phyloP scores from a whole-genome alignment of 1,284 basidiomycete species.

The Sanguinoderma infundibulare region DNA sequence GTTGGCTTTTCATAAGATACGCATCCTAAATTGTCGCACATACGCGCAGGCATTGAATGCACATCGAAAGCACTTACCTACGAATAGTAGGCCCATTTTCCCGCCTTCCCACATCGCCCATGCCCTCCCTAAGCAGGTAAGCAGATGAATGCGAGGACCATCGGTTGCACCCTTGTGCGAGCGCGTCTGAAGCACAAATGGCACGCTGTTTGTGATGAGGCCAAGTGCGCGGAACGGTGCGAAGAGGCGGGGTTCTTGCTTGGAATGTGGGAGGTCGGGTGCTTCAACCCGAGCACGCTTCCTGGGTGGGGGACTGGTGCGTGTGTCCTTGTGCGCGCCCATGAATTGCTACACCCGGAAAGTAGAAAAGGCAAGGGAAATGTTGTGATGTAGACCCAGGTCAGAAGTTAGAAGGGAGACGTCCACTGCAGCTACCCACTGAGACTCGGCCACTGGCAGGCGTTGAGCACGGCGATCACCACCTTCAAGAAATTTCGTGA shows the following conservation, averaged over 20 bases:
- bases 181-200: slow-evolving; percentile 88
- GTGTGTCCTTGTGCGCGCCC: slow-evolving; percentile 28
- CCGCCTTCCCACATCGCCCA: slow-evolving; percentile 98
- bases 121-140: slow-evolving; percentile 88
- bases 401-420: too few species aligned
- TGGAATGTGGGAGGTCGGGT: slow-evolving; percentile 27
- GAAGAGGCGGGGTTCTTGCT: slow-evolving; percentile 68
- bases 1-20: slow-evolving; percentile 1
- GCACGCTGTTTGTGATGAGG: slow-evolving; percentile 89
- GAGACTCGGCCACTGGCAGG: too few species aligned
- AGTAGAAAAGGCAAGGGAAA: background rate
- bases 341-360: too few species aligned
- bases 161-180: slow-evolving; percentile 88
- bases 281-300: slow-evolving; percentile 38
- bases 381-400: background rate
- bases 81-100: slow-evolving; percentile 91
- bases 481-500: slow-evolving; percentile 10
- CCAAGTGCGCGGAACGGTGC: slow-evolving; percentile 96
- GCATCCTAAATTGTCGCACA: too few species aligned
- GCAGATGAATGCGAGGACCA: slow-evolving; percentile 79
- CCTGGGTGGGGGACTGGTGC: slow-evolving; percentile 32
- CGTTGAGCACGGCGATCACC: background rate
- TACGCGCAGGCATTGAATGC: background rate
- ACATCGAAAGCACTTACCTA: slow-evolving; percentile 62
- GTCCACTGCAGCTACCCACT: too few species aligned